Evolutionary conservation across 495 filamentous ascomycete species (phyloP).

Genomic region (Letharia columbiana): DNA sequence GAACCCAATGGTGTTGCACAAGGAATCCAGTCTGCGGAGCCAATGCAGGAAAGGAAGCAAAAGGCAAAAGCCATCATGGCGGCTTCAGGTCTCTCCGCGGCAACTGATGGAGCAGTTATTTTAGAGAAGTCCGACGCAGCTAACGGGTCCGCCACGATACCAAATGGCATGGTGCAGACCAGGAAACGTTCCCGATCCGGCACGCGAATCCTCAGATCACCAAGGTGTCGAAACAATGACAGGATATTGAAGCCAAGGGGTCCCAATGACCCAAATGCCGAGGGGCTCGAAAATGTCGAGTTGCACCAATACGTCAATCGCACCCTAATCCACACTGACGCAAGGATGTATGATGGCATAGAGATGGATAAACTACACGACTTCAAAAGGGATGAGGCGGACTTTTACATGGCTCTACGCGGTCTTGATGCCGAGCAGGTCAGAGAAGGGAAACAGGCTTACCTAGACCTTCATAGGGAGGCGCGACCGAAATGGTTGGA

Average conservation of each 20-base stretch:
- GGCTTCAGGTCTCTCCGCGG: conserved; percentile 37
- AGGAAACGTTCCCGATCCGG: conserved; percentile 56
- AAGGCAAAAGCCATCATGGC: conserved; percentile 50
- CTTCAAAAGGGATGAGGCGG: conserved; percentile 13
- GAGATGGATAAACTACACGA: conserved; percentile 26
- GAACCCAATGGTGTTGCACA: conserved; percentile 17
- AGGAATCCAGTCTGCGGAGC: conserved; percentile 28
- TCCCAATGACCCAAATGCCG: conserved; percentile 15
- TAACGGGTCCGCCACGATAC: not conserved
- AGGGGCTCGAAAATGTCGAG: conserved; percentile 44
- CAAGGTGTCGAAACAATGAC: conserved; percentile 24
- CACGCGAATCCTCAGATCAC: conserved; percentile 36
- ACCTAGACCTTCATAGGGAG: conserved; percentile 36
- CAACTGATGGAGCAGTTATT: conserved; percentile 18
- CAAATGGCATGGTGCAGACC: conserved; percentile 26
- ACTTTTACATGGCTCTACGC: conserved; percentile 36
- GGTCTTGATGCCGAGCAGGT: conserved; percentile 34
- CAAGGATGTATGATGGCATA: conserved; percentile 40
- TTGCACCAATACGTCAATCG: conserved; percentile 71
- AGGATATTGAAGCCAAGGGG: conserved; percentile 19
- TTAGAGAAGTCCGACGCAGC: not conserved
- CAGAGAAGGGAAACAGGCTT: conserved; percentile 11
- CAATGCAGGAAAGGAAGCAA: conserved; percentile 49
- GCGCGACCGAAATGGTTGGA: conserved; percentile 15
- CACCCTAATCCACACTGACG: conserved; percentile 61